Evolutionary conservation across 805 yeast species (phyloP).

Genomic region (Candida boleticola): DNA sequence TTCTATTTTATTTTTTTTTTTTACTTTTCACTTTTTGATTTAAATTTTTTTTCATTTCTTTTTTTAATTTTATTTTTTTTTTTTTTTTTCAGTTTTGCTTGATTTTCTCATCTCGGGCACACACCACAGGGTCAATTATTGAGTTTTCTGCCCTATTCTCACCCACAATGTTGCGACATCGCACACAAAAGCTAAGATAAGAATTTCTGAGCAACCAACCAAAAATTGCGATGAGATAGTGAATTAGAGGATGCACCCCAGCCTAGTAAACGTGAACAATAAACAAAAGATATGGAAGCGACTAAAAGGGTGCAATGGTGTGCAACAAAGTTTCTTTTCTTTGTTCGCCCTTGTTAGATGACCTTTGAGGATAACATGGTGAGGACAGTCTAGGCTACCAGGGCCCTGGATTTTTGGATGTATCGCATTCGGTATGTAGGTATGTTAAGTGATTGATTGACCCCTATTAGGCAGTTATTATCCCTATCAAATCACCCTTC

Average conservation of each 20-base stretch:
- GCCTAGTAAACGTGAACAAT: neutral
- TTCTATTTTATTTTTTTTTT: slow-evolving; percentile 2
- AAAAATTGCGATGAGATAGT: slow-evolving; percentile 1
- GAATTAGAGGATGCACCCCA: neutral
- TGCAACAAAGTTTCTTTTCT: too few species aligned
- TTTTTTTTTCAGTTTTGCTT: neutral
- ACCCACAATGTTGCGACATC: slow-evolving; percentile 1
- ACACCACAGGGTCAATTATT: neutral
- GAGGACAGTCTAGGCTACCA: too few species aligned
- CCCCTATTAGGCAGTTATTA: too few species aligned
- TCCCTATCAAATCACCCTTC: too few species aligned
- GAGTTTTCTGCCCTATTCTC: too few species aligned
- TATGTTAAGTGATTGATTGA: too few species aligned
- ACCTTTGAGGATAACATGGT: too few species aligned
- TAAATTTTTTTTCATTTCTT: neutral
- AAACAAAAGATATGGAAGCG: too few species aligned
- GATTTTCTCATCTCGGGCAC: neutral
- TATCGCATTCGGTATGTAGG: too few species aligned
- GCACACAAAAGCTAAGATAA: slow-evolving; percentile 1
- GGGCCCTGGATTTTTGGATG: too few species aligned
- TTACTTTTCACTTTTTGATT: neutral
- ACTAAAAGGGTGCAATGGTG: too few species aligned
- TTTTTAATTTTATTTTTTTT: neutral
- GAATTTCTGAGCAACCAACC: slow-evolving; percentile 3
- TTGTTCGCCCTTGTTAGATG: too few species aligned